phyloP scores from a whole-genome alignment of 768 basidiomycete genomes.

The Russula earlei region DNA sequence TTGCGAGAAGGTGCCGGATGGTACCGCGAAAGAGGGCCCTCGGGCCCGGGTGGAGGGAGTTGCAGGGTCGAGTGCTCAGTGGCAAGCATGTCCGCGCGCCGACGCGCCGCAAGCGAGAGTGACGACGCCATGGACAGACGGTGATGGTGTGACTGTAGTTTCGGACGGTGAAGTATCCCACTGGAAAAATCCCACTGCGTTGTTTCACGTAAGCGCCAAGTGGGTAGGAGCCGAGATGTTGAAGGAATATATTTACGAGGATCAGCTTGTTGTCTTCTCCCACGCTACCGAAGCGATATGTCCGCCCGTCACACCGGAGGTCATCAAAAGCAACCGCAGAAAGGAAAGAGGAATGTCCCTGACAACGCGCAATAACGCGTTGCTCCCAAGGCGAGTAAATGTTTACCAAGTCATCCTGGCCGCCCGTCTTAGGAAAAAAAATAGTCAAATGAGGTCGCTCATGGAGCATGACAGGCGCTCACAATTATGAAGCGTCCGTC shows the following conservation, averaged over 20 bases:
- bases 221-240: neutral
- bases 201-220: neutral
- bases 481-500: constrained; percentile 91
- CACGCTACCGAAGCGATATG: constrained; percentile 91
- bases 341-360: constrained; percentile 94
- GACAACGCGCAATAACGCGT: constrained; percentile 89
- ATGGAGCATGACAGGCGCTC: constrained; percentile 5
- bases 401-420: constrained; percentile 93
- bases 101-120: constrained; percentile 59
- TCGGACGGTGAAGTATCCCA: constrained; percentile 82
- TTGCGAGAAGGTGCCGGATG: constrained; percentile 87
- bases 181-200: constrained; percentile 89
- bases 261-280: constrained; percentile 96
- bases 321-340: constrained; percentile 85
- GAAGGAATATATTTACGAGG: constrained; percentile 42
- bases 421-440: constrained; percentile 58
- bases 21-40: constrained; percentile 44
- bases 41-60: constrained; percentile 38
- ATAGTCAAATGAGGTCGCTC: neutral
- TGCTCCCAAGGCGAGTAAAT: constrained; percentile 94
- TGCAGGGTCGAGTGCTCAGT: constrained; percentile 48
- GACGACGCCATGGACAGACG: constrained; percentile 73
- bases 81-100: constrained; percentile 27
- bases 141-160: constrained; percentile 59
- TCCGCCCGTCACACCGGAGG: constrained; percentile 76